Evolutionary conservation across 257 asterid species (phyloP).

Genomic region (Oldenlandia corymbosa): DNA sequence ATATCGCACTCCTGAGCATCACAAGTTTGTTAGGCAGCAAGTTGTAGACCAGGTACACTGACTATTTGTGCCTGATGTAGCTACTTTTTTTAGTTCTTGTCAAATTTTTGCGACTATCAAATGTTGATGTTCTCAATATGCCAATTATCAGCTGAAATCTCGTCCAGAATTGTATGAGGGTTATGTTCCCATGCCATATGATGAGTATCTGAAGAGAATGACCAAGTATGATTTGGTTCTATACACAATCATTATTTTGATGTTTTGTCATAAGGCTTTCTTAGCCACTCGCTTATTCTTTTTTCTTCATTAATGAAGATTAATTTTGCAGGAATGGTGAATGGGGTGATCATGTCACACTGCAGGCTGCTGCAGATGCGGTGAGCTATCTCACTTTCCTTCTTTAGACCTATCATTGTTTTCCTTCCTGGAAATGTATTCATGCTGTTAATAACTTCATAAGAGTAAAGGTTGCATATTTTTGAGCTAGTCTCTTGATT

Average conservation of each 20-base stretch:
- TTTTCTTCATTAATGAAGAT: constrained; percentile 15
- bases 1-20: constrained; percentile 75
- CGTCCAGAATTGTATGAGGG: constrained; percentile 54
- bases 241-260: constrained; percentile 6
- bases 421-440: background rate
- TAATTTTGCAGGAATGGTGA: constrained; percentile 61
- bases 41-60: constrained; percentile 65
- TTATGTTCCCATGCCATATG: constrained; percentile 72
- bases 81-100: constrained; percentile 1
- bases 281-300: background rate
- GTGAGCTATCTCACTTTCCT: constrained; percentile 31
- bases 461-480: background rate
- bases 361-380: constrained; percentile 94
- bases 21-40: constrained; percentile 68
- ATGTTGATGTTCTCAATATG: constrained; percentile 16
- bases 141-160: constrained; percentile 54
- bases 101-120: background rate
- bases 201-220: constrained; percentile 64
- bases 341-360: constrained; percentile 95
- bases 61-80: background rate
- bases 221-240: constrained; percentile 46
- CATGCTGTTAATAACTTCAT: background rate
- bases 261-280: background rate
- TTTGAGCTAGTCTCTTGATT: background rate
- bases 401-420: background rate